Base-by-base conservation (phyloP, 1,284 basidiomycete genomes). In the Ustilago shanxiensis region DNA sequence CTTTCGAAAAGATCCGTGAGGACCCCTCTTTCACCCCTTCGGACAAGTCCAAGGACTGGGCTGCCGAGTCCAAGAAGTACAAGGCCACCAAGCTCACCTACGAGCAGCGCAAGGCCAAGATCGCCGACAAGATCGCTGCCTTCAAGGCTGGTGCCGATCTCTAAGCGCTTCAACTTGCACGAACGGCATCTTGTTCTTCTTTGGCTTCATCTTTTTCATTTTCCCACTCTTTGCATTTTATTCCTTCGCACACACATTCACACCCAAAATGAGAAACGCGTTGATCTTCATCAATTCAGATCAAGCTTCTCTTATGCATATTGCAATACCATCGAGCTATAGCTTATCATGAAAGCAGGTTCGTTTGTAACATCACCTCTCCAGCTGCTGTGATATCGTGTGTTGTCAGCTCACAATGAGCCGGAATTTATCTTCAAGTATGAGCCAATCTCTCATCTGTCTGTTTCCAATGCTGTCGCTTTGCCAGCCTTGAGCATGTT, bases 1-100 rank as follows among this genome's bases (percentile, higher is more conserved):
- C 94, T 1, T 87, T 87, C 81, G 84, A 84, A 66, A 93, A 94
- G 75, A 99, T 99, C 88, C 94, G 97, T 78, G 95, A 96, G 87
- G 92, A 98, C 88, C 96, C 97, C 60, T 87, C 88, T 18, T 96
- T 95, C 91, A 92, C 93, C 87, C 92, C 95, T 57, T 92, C 94
- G 52, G 94, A 97, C 79, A 98, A 98, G 90, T 76, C 91, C 39
- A 91, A 90, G 86, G 92, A 98, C 68, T 99, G 95, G 95, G 94
- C 92, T 86, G 89, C 92, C 47, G 95, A 98, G 88, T 89, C 89
- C 69, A 87, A 90, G 86, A 95, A 95, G 88, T 90, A 90, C 90
- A 91, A 90, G 88, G 87, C 88, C 71, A 83, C 83, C 83, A 93
- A 89, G 88, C 92, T 95, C 86, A 94, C 91, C 55, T 87, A 90